Evolutionary conservation across 1,139 yeast genomes (phyloP).

Genomic region (Blastobotrys illinoisensis): DNA sequence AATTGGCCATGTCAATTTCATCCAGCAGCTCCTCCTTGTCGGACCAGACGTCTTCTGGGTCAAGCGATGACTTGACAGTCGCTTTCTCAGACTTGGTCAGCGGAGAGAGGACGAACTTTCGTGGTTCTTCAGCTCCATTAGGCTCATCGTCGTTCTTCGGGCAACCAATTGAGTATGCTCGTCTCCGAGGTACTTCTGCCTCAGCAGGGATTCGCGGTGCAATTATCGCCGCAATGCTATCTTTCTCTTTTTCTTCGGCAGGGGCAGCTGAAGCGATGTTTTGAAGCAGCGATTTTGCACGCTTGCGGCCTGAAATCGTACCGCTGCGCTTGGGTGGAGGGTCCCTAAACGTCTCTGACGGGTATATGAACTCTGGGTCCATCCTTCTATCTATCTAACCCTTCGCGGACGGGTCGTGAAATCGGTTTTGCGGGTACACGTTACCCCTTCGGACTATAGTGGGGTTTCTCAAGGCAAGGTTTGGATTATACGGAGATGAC

Average conservation of each 20-base stretch:
- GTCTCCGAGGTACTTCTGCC: conserved; percentile 20
- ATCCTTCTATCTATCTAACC: background rate
- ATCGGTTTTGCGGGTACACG: background rate
- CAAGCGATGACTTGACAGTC: background rate
- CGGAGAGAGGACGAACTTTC: conserved; percentile 12
- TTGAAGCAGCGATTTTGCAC: conserved; percentile 10
- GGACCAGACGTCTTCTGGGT: conserved; percentile 6
- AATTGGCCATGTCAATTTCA: conserved; percentile 26
- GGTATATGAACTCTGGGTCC: conserved; percentile 11
- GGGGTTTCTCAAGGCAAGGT: background rate
- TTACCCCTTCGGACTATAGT: background rate
- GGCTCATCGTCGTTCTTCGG: background rate
- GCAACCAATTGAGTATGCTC: conserved; percentile 17
- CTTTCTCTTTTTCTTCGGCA: background rate
- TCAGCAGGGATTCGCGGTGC: conserved; percentile 13
- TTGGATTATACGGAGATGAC: background rate
- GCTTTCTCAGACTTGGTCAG: conserved; percentile 10
- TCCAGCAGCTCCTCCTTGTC: conserved; percentile 13
- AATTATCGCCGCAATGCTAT: background rate
- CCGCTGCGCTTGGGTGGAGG: background rate
- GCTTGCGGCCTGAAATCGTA: background rate
- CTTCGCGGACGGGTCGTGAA: background rate
- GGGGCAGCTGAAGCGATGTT: conserved; percentile 6
- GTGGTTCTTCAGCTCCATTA: background rate
- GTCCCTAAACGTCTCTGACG: background rate